phyloP scores from a whole-genome alignment of 2,329 filamentous ascomycete genomes.

The Xylaria polymorpha region DNA sequence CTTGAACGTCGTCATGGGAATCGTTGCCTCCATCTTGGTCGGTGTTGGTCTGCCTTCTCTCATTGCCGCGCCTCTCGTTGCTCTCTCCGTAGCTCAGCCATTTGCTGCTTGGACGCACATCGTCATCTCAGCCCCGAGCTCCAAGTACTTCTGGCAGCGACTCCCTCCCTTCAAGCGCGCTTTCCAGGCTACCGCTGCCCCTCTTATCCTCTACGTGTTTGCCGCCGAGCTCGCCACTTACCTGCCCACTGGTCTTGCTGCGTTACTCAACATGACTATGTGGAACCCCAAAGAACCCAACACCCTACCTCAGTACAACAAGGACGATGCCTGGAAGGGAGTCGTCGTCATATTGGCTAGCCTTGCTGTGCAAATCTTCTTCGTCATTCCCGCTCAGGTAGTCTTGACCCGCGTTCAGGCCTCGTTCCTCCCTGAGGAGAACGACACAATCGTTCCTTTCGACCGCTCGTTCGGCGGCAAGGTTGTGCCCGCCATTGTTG shows the following conservation, averaged over 20 bases:
- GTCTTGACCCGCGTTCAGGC: conserved; percentile 86
- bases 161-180: conserved; percentile 73
- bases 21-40: conserved; percentile 60
- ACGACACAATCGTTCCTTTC: conserved; percentile 88
- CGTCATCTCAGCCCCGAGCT: conserved; percentile 77
- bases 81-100: conserved; percentile 73
- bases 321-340: conserved; percentile 59
- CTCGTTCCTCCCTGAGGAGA: conserved; percentile 82
- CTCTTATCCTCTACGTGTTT: conserved; percentile 72
- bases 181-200: conserved; percentile 75
- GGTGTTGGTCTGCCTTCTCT: conserved; percentile 55
- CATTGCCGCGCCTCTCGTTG: conserved; percentile 66
- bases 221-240: conserved; percentile 62
- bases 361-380: conserved; percentile 66
- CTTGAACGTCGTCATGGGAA: conserved; percentile 50
- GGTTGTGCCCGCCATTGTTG: conserved; percentile 78
- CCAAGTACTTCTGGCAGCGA: conserved; percentile 73
- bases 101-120: conserved; percentile 86
- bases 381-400: conserved; percentile 80
- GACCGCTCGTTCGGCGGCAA: conserved; percentile 86
- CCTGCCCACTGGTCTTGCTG: conserved; percentile 61
- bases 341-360: conserved; percentile 59
- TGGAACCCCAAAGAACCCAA: conserved; percentile 54
- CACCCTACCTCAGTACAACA: conserved; percentile 53
- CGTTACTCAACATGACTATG: conserved; percentile 60